Conservation (phyloP, 805 yeast genomes). For the Cyberlindnera maclurae region DNA sequence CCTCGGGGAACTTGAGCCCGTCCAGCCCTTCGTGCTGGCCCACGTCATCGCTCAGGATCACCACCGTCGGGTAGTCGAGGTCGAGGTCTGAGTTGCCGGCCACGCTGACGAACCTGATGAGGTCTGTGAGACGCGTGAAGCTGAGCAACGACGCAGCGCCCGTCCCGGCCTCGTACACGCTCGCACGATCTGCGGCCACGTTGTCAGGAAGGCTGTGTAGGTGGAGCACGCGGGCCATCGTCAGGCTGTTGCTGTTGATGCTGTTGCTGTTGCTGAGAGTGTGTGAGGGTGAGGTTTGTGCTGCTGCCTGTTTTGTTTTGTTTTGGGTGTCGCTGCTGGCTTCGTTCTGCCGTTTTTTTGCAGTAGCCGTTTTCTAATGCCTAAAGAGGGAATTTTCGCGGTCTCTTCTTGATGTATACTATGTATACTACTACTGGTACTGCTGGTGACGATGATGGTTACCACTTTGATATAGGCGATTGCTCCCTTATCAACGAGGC, state of each 20-base stretch:
- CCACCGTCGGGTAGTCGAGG: conserved; percentile 21
- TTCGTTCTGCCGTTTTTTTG: too few species aligned
- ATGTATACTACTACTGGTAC: too few species aligned
- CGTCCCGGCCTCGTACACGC: conserved; percentile 14
- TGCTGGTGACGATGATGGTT: too few species aligned
- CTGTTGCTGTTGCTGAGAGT: neutral
- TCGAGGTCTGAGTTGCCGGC: conserved; percentile 23
- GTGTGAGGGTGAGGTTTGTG: too few species aligned
- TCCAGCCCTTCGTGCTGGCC: conserved; percentile 9
- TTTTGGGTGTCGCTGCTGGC: too few species aligned
- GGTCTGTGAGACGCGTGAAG: conserved; percentile 12
- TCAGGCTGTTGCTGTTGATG: neutral
- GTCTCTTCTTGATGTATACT: too few species aligned
- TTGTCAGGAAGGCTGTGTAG: conserved; percentile 12
- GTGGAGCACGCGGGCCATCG: conserved; percentile 20
- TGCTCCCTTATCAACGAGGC: too few species aligned
- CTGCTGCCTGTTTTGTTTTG: too few species aligned
- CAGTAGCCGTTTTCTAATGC: too few species aligned
- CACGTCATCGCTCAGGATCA: conserved; percentile 17
- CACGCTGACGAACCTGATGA: conserved; percentile 14
- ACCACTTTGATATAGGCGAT: too few species aligned
- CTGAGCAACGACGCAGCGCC: conserved; percentile 1
- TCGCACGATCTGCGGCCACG: conserved; percentile 5
- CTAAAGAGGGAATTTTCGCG: too few species aligned
- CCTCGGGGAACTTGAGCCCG: conserved; percentile 8